Base-by-base conservation (phyloP, 2,329 filamentous ascomycete genomes). In the Colletotrichum incanum region DNA sequence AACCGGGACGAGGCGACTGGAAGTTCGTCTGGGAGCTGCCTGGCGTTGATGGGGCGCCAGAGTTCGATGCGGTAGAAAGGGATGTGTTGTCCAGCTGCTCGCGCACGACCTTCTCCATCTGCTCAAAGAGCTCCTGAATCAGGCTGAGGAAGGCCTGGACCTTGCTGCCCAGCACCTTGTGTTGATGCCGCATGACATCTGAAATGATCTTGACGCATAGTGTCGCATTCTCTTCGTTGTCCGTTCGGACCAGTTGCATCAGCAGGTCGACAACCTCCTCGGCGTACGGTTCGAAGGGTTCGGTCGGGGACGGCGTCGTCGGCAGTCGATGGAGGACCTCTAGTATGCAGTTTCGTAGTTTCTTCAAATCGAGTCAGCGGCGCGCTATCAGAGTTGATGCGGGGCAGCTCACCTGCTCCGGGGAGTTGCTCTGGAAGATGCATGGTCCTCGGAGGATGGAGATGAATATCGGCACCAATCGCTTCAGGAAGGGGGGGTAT, bases 141-240 rank as follows among this genome's bases (percentile, higher is more conserved):
- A 99, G 87, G 67, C 93, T 92, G 71, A 99, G 85, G 81, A 99
- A 99, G 2, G 91, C 89, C 81, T 98, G 96, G 4, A 98, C 95
- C 80, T 94, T 95, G 70, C 90, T 88, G 52, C 83, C 82, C 9
- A 98, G 91, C 34, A 92, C 91, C 84, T 96, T 97, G 69, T 92
- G 90, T 82, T 98, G 96, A 79, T 98, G 94, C 60, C 96, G 92
- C 88, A 97, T 94, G 75, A 98, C 92, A 80, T 99, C 96, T 86
- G 98, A 98, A 63, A 97, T 94, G 18, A 96, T 97, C 86, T 99
- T 99, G 84, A 99, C 94, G 80, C 96, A 98, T 74, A 99, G 86
- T n/a, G 97, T 94, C 2, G 96, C 96, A 87, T 99, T 99, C 74
- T 99, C 96, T 83, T 99, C 96, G 78, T 99, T 99, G 82, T 99